Evolutionary conservation across 139 green algal genomes (phyloP).

Genomic region (Chlorella sp.): DNA sequence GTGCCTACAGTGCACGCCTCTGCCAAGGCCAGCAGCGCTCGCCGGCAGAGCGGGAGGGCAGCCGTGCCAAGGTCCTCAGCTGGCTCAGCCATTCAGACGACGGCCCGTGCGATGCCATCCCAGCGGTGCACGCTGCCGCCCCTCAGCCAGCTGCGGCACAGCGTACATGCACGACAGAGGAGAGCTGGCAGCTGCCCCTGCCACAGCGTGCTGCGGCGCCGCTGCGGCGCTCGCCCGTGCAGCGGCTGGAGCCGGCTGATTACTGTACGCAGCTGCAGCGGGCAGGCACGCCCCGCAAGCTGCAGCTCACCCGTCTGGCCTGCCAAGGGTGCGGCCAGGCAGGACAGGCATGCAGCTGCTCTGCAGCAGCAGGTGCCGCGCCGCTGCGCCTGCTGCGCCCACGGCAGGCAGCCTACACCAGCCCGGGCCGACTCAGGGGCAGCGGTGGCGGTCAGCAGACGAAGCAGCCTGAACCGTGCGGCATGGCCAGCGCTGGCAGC

Average conservation of each 20-base stretch:
- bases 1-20: too few relatives aligned
- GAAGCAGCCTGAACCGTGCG: not conserved
- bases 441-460: not conserved
- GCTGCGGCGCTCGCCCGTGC: not conserved
- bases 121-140: not conserved
- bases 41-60: not conserved
- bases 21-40: too few relatives aligned
- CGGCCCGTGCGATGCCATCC: not conserved
- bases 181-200: not conserved
- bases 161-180: not conserved
- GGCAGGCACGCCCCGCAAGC: not conserved
- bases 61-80: not conserved
- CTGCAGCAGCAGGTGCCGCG: not conserved
- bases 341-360: not conserved
- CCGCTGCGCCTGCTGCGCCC: conserved; percentile 23
- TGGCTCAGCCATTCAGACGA: conserved; percentile 14
- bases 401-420: not conserved
- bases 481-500: not conserved
- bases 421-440: not conserved
- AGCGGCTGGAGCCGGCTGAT: not conserved
- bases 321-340: not conserved
- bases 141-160: not conserved
- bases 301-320: not conserved
- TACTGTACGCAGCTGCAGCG: not conserved
- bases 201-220: not conserved